Conservation (phyloP, 768 basidiomycete genomes). For the Inosperma sp. region DNA sequence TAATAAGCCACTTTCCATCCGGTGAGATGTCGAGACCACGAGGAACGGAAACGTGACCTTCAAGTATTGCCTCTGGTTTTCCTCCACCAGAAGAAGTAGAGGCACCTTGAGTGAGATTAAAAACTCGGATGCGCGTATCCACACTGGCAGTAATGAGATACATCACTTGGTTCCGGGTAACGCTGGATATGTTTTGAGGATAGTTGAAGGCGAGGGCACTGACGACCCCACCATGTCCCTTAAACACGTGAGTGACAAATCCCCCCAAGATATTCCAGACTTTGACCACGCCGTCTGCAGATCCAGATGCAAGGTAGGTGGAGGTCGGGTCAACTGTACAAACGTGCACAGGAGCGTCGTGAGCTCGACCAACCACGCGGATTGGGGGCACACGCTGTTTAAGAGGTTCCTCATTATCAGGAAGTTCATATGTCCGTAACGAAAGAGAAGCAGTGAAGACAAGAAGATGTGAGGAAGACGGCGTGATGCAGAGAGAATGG, state of each 20-base stretch:
- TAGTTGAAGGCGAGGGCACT: conserved; percentile 86
- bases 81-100: conserved; percentile 51
- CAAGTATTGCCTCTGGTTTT: conserved; percentile 76
- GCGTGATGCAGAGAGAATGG: conserved; percentile 79
- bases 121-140: conserved; percentile 89
- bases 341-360: conserved; percentile 92
- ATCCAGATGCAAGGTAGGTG: conserved; percentile 89
- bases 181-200: conserved; percentile 53
- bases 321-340: conserved; percentile 81
- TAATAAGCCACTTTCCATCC: conserved; percentile 88
- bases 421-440: conserved; percentile 81
- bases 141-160: conserved; percentile 87
- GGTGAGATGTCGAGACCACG: conserved; percentile 79
- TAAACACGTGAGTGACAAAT: conserved; percentile 90
- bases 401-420: conserved; percentile 39
- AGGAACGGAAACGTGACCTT: conserved; percentile 94
- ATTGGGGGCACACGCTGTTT: conserved; percentile 58
- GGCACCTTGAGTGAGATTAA: conserved; percentile 70
- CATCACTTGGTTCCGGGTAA: conserved; percentile 50
- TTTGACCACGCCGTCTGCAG: conserved; percentile 95
- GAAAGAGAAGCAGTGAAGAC: conserved; percentile 79
- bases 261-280: conserved; percentile 90
- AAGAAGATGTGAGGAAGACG: conserved; percentile 66
- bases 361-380: conserved; percentile 77
- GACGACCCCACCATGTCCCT: conserved; percentile 96